Base-by-base conservation (phyloP, 371 early-diverging fungal species). In the Mortierella sp. region DNA sequence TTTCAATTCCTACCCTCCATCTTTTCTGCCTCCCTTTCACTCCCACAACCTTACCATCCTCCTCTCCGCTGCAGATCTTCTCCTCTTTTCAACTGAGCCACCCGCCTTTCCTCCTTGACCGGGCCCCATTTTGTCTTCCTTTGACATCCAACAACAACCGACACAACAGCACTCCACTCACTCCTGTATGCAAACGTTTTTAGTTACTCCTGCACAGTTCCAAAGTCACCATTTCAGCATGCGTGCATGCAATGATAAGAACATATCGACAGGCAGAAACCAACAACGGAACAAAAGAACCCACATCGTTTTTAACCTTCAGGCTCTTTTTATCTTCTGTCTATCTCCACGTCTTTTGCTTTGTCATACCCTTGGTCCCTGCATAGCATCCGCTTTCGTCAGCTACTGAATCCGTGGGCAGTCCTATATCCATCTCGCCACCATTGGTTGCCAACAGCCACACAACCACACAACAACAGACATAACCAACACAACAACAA, bases 221-320 rank as follows among this genome's bases (percentile, higher is more conserved):
- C 24, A 38, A 21, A 9, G 24, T 16, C 38, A 9, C 21, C 24
- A 21, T 34, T 63, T 31, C 44, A 38, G 13, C 28, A 8, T 42
- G 42, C 68, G 38, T 42, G 42, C 42, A 42, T 21, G 21, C 10
- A 9, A 14, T 38, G n/a, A 34, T 34, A 19, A 38, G 21, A 21
- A 38, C 19, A 8, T 21, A 65, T 65, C 16, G 21, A 1, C 38
- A 2, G 21, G 14, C 65, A 38, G 34, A 10, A 42, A 24, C 55
- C 16, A 68, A 42, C 24, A 9, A 68, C 21, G 38, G 21, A 34
- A 14, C 3, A 24, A 24, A 3, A 34, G 24, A 28, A 65, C 7
- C 19, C 38, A 21, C 9, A 19, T 24, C 10, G 2, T 14, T 48
- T 38, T 75, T 75, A 75, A 75, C 76, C 31, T 75, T 50, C 58